Percentiles rank a stretch among this genome's conserved stretches.
phyloP scores from a whole-genome alignment of 2,329 filamentous ascomycete species.

The Fusarium euwallaceae region DNA sequence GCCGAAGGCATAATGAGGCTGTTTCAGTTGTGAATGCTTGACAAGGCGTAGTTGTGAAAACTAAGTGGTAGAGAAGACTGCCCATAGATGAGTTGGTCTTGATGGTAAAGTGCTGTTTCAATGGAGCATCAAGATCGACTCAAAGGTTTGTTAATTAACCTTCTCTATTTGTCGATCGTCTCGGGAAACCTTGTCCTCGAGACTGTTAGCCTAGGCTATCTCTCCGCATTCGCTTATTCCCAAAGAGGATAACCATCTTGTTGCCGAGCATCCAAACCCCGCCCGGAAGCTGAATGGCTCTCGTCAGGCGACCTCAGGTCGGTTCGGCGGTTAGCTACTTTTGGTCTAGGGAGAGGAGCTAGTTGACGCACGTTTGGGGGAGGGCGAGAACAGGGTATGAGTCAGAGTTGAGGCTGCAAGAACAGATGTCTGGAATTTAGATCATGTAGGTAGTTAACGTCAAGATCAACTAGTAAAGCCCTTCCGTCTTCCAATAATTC shows the following conservation, averaged over 20 bases:
- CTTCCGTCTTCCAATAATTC: conserved; percentile 34
- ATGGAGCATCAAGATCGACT: neutral
- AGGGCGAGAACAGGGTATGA: neutral
- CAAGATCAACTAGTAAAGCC: conserved; percentile 11
- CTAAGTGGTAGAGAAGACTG: neutral
- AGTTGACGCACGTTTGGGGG: neutral
- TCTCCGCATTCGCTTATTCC: conserved; percentile 12
- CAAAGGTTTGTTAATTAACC: neutral
- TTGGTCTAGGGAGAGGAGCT: neutral
- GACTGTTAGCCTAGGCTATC: neutral
- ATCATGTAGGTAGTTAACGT: neutral
- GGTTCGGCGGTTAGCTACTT: neutral
- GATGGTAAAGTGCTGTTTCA: neutral
- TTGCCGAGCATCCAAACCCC: conserved; percentile 3
- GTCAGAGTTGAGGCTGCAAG: neutral
- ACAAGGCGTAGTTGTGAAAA: neutral
- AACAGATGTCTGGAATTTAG: neutral
- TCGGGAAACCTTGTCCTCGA: neutral
- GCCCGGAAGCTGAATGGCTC: neutral
- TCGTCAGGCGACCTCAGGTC: neutral
- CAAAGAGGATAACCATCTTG: conserved; percentile 19
- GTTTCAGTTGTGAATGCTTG: neutral
- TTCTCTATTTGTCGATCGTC: neutral
- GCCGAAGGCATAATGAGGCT: conserved; percentile 29
- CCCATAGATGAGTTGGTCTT: neutral